Conservation (phyloP, 2,329 filamentous ascomycete genomes). For the Hypoxylon sp. region DNA sequence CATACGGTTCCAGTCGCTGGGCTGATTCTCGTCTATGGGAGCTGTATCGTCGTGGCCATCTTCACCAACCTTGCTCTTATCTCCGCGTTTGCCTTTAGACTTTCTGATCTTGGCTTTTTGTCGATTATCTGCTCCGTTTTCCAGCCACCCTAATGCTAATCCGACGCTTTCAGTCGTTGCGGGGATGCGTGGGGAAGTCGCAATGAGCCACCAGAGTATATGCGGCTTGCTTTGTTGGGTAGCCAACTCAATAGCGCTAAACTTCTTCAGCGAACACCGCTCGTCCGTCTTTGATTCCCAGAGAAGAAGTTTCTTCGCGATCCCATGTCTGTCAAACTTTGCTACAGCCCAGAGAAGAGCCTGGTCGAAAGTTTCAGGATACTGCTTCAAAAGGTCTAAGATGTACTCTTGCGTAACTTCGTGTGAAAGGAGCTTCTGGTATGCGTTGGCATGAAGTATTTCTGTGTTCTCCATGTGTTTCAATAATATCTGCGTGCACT, state of each 20-base stretch:
- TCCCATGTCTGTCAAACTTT: constrained; percentile 15
- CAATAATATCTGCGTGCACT: background rate
- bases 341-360: constrained; percentile 16
- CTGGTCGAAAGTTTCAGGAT: constrained; percentile 1
- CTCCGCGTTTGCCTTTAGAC: background rate
- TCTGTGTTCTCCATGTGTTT: background rate
- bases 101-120: too few species aligned
- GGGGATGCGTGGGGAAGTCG: constrained; percentile 1
- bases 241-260: constrained; percentile 21
- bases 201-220: constrained; percentile 23
- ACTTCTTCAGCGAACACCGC: background rate
- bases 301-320: constrained; percentile 19
- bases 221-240: constrained; percentile 8
- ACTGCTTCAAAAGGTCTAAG: background rate
- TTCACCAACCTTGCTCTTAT: background rate
- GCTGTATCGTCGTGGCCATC: background rate
- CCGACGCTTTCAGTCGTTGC: constrained; percentile 6
- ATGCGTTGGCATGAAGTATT: background rate
- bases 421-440: constrained; percentile 15
- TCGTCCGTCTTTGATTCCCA: background rate
- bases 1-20: background rate
- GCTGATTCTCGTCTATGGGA: background rate
- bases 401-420: background rate
- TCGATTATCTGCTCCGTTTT: background rate
- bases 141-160: background rate